Evolutionary conservation across 2,329 filamentous ascomycete genomes (phyloP), one percentile per base, ranked within the genome.

Genomic region (Claviceps sp.): DNA sequence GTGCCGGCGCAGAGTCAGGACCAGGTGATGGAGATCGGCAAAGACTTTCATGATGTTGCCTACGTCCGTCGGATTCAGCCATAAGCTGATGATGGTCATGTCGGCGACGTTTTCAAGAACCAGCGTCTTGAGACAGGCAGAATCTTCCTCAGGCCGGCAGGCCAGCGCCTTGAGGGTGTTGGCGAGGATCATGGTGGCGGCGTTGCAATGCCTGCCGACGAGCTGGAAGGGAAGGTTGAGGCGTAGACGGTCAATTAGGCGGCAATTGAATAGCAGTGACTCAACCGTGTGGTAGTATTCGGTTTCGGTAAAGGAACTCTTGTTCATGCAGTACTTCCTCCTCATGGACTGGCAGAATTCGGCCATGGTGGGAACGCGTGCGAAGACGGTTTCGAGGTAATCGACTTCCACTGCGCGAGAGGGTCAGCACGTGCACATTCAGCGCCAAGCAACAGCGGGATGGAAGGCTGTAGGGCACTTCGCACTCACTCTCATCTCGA

Each of bases 211-310:
- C 9, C 64, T 64, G 16, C 70, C 71, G 11, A 76, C 67, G 8
- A 78, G 64, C 56, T 76, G 73, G 53, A 75, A 76, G 3, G 75
- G 75, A 5, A 78, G 68, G 53, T 71, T 75, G 22, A 78, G 60
- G 43, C 73, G 72, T n/a, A 77, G 59, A 3, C 73, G 65, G 5
- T 69, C 65, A 51, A 75, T 61, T 22, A 70, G 67, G 42, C 71
- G 70, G 51, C 71, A 72, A 51, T 68, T 62, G 55, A 69, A 67
- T 0, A 78, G 64, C 34, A 77, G 66, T 26, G 62, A 62, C 49
- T 69, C 66, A 6, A 77, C 59, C 8, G 65, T 64, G 5, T 58
- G 54, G 40, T 66, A 65, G 57, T 72, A 78, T 45, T 78, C 74
- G 4, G 61, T 58, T 56, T 75, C 73, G 44, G 73, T 76, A 55